Evolutionary conservation across 2,329 filamentous ascomycete species (phyloP).

Genomic region (Monilinia vaccinii-corymbosi): DNA sequence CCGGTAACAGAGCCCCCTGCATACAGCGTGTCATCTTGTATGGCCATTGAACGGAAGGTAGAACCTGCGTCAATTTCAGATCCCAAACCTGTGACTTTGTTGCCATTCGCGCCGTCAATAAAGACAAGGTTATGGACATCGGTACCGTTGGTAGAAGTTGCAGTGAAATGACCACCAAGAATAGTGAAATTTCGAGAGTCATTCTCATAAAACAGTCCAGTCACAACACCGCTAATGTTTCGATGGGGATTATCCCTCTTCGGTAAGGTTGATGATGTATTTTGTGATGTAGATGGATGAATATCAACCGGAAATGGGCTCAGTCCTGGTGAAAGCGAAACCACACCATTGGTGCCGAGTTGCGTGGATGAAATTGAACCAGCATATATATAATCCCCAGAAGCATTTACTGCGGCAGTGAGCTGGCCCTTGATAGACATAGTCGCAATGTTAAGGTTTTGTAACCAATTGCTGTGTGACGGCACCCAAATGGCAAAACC

Average conservation of each 20-base stretch:
- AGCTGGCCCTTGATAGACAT: slow-evolving; percentile 65
- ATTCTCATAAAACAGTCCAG: slow-evolving; percentile 67
- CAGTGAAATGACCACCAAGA: slow-evolving; percentile 77
- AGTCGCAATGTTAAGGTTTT: slow-evolving; percentile 59
- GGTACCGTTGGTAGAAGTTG: slow-evolving; percentile 58
- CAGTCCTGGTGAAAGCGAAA: slow-evolving; percentile 48
- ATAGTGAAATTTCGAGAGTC: slow-evolving; percentile 72
- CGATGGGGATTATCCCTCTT: slow-evolving; percentile 39
- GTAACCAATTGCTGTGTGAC: slow-evolving; percentile 76
- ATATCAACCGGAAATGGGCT: slow-evolving; percentile 51
- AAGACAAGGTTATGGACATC: slow-evolving; percentile 72
- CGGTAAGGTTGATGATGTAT: slow-evolving; percentile 31
- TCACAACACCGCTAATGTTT: slow-evolving; percentile 58
- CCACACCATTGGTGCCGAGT: slow-evolving; percentile 64
- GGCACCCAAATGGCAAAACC: slow-evolving; percentile 92
- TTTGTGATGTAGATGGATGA: slow-evolving; percentile 30
- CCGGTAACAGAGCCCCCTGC: slow-evolving; percentile 77
- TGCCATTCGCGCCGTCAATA: slow-evolving; percentile 63
- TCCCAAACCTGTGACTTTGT: slow-evolving; percentile 60
- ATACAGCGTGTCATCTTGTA: slow-evolving; percentile 61
- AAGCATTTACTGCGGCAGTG: slow-evolving; percentile 58
- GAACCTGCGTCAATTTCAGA: slow-evolving; percentile 60
- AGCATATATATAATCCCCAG: slow-evolving; percentile 59
- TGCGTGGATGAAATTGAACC: slow-evolving; percentile 74
- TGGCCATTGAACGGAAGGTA: slow-evolving; percentile 62